phyloP scores from a whole-genome alignment of 306 rosid genomes.

The Castanea sativa region DNA sequence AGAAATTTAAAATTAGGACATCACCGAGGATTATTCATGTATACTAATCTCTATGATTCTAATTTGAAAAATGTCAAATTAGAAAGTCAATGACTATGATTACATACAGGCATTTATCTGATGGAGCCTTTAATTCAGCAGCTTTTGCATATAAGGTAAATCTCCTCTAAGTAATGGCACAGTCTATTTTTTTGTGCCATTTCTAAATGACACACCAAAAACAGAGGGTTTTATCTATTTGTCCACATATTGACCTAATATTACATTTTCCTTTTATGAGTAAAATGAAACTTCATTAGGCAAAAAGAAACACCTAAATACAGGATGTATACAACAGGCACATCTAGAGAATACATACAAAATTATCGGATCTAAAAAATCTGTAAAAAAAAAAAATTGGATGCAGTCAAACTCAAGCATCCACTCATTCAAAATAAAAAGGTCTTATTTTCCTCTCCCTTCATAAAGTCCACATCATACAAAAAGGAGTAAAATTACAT shows the following conservation, averaged over 20 bases:
- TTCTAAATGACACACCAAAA: background rate
- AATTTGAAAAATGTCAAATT: background rate
- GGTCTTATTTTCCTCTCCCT: too few species aligned
- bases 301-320: too few species aligned
- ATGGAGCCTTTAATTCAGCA: background rate
- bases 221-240: background rate
- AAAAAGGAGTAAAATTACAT: too few species aligned
- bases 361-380: too few species aligned
- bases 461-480: too few species aligned
- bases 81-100: background rate
- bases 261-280: background rate
- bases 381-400: too few species aligned
- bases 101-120: background rate
- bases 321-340: too few species aligned
- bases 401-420: too few species aligned
- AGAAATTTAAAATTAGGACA: too few species aligned
- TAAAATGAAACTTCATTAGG: too few species aligned
- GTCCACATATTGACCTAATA: background rate
- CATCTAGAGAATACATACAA: too few species aligned
- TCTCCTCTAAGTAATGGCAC: background rate
- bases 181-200: background rate
- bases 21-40: background rate
- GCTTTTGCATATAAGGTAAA: background rate
- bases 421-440: too few species aligned
- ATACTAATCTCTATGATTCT: background rate